Base-by-base conservation (phyloP, 2,329 filamentous ascomycete species). In the Fusarium annulatum region DNA sequence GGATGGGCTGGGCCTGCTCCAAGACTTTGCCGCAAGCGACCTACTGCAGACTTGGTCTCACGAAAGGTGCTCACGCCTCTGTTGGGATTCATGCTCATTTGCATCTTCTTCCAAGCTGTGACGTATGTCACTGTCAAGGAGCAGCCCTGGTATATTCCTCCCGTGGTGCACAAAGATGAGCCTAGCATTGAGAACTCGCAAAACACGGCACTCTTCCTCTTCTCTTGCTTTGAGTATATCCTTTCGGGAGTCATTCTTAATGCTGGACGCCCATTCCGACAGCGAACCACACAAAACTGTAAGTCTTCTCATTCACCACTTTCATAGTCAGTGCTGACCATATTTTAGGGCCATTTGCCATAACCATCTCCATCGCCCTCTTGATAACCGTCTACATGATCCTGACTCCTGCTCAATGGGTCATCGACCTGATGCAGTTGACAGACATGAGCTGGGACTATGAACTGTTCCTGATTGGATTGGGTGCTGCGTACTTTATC, bases 171-270 rank as follows among this genome's bases (percentile, higher is more conserved):
- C 78, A 89, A 88, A 33, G 89, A 97, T 36, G 92, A 96, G 79
- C 92, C 93, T 30, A 97, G 96, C 79, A 92, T 95, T 60, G 88
- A 92, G 77, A 98, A 98, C 82, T 97, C 94, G 15, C 93, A 98
- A 78, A 98, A 99, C 78, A 97, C 96, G 0, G 91, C 93, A 0
- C 85, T 99, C 3, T 99, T 99, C 85, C 84, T 98, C 36, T 86
- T 95, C 9, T 97, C 93, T 4, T 98, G 95, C 81, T 98, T 95
- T 79, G 95, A 98, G 81, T 99, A 99, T 81, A 97, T 97, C 42
- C 87, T 98, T 28, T 93, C 94, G 0, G 96, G 94, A 8, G 88
- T 98, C 43, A 93, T 98, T 2, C 87, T 99, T 36, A 97, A 93
- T 76, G 94, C 96, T n/a, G 97, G 96, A 2, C 91, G 90, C 39